A percentile compares a stretch with the other conserved stretches of the same genome.
Evolutionary conservation across 1,284 basidiomycete genomes (phyloP).

Genomic region (Ustilago shanxiensis): DNA sequence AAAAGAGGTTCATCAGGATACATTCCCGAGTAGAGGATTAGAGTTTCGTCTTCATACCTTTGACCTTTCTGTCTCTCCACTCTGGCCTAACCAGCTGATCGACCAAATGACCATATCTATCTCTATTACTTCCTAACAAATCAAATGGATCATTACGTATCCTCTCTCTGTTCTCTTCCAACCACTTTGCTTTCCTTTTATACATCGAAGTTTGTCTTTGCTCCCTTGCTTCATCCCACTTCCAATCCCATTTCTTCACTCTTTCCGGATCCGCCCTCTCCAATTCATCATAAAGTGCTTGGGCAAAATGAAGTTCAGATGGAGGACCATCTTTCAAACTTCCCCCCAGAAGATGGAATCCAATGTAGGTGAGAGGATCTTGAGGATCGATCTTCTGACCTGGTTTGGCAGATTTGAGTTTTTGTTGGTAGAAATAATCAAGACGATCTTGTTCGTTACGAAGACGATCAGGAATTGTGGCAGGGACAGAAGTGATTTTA

Average conservation of each 20-base stretch:
- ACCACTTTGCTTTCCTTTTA: slow-evolving; percentile 31
- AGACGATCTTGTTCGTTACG: slow-evolving; percentile 29
- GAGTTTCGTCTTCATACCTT: background rate
- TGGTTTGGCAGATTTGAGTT: background rate
- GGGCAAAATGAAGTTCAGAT: slow-evolving; percentile 33
- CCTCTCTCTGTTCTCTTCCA: slow-evolving; percentile 24
- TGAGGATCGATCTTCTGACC: slow-evolving; percentile 4
- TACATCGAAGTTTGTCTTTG: slow-evolving; percentile 42
- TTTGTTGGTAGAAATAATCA: slow-evolving; percentile 19
- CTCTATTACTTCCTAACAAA: slow-evolving; percentile 28
- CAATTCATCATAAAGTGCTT: slow-evolving; percentile 21
- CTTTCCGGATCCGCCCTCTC: slow-evolving; percentile 14
- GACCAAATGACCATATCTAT: slow-evolving; percentile 24
- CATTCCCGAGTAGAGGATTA: background rate
- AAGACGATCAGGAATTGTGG: slow-evolving; percentile 15
- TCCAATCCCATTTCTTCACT: slow-evolving; percentile 18
- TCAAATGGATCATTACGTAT: slow-evolving; percentile 51
- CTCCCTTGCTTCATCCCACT: slow-evolving; percentile 45
- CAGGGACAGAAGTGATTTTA: slow-evolving; percentile 33
- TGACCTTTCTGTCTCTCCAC: slow-evolving; percentile 2
- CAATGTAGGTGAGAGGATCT: slow-evolving; percentile 17
- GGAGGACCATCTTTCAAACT: slow-evolving; percentile 22
- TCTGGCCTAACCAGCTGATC: slow-evolving; percentile 10
- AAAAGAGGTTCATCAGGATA: background rate
- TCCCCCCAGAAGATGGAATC: slow-evolving; percentile 28